Conservation (phyloP, 2,329 filamentous ascomycete species). For the Cytospora piceicola region DNA sequence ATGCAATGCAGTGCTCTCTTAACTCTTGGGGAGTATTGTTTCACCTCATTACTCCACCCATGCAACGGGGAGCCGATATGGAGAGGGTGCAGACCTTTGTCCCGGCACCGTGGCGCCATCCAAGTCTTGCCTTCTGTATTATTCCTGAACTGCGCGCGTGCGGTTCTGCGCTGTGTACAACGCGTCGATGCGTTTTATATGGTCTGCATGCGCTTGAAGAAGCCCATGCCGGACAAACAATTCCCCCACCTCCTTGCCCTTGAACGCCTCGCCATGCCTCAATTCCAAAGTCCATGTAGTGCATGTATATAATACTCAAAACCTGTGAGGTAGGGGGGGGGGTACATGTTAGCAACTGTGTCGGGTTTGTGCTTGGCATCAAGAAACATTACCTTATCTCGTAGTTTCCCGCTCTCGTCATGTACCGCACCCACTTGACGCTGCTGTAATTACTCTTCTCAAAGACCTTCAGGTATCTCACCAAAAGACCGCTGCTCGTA, state of each 20-base stretch:
- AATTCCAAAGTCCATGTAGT: background rate
- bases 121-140: background rate
- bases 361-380: constrained; percentile 33
- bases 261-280: constrained; percentile 26
- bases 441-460: constrained; percentile 99
- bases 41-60: background rate
- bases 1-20: background rate
- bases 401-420: constrained; percentile 97
- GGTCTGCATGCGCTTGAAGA: constrained; percentile 9
- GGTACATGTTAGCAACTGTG: constrained; percentile 3
- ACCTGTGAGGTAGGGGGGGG: background rate
- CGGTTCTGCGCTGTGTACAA: background rate
- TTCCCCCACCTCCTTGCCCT: background rate
- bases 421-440: constrained; percentile 99
- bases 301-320: constrained; percentile 12
- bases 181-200: background rate
- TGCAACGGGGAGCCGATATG: background rate
- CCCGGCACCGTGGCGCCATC: background rate
- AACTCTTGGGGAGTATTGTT: background rate
- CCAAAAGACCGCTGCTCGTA: constrained; percentile 88
- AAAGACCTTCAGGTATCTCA: constrained; percentile 96
- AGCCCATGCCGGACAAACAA: background rate
- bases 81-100: background rate
- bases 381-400: constrained; percentile 74
- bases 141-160: background rate